Evolutionary conservation across 805 yeast species (phyloP), one percentile per base, ranked within the genome.

Genomic region (Cyberlindnera maclurae): DNA sequence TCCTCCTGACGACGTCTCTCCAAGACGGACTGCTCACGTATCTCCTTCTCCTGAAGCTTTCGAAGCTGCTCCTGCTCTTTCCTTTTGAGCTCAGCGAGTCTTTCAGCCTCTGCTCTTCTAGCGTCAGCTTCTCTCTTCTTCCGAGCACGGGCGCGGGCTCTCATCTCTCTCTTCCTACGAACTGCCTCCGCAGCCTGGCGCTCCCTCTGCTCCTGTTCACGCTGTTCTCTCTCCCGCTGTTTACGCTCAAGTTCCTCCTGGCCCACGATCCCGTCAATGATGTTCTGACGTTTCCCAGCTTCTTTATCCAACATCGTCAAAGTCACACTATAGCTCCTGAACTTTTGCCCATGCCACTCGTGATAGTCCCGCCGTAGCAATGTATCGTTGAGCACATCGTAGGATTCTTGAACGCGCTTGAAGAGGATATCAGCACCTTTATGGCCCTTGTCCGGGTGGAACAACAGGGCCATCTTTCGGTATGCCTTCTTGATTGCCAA

Each of bases 391-490:
- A 53, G 29, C 5, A 24, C 24, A 18, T 45, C 51, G 7, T 47
- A 41, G 0, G 58, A 42, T 9, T 26, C 34, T n/a, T 36, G 46
- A 5, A 51, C 18, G 4, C 42, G 27, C 24, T 47, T 46, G 38
- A 53, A 53, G 1, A 51, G 31, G 3, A 42, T 37, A 12, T 42
- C 48, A 8, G 40, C 51, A 1, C 38, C 42, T 2, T 17, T 41
- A 18, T 50, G 72, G 39, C 83, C 80, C 62, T 84, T 83, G 55
- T 84, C 95, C 0, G 95, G 94, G 54, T 84, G 95, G 53, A 71
- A 77, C 42, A 64, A 65, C 43, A 84, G 66, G 3, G 90, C 90
- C 48, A 73, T 71, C 52, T 73, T 76, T 44, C 87, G 66, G 62
- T 79, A 85, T 0, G 90, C 86, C 59, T 79, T 82, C 59, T 81